Evolutionary conservation across 768 basidiomycete species (phyloP), one percentile per base, ranked within the genome.

Genomic region (Mycena pura): DNA sequence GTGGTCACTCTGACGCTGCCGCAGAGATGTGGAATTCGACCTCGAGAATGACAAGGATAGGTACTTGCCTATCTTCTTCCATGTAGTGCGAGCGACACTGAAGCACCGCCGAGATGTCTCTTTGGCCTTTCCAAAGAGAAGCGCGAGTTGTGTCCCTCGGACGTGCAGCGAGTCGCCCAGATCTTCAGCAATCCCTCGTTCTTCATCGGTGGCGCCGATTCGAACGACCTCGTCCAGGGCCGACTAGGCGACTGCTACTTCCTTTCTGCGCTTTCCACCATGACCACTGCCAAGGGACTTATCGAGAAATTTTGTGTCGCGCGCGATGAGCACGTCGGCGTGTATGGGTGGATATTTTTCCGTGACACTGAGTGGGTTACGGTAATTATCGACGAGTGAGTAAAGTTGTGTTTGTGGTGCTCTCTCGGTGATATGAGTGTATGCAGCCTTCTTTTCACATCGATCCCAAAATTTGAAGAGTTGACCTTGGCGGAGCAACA

Each of bases 301-400:
- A 76, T 86, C 13, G 81, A 86, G 67, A 84, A 82, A 58, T 78
- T 81, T 48, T 82, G 82, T 53, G 77, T 81, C 32, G 79, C 77
- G 9, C 76, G 82, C 24, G 82, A 86, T 58, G 83, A 85, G 63
- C 38, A 78, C 62, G 78, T 84, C 32, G 84, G 85, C 13, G 78
- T 86, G 0, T 86, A 86, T 64, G 85, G 85, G 5, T 86, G 84
- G 70, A 82, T 85, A 36, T 86, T 86, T 71, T 85, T 80, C 70
- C 67, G 82, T 25, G 83, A 86, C 56, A 74, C 75, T 28, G 68
- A 68, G 34, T 86, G 85, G 85, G 80, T 80, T 13, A 80, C 80
- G 17, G 82, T 86, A 6, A 76, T 86, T 17, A 80, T 86, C 51
- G 85, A 86, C 65, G 84, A 86, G 84, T 85, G 52, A 50, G 80